These are phyloP conservation scores for Chalaropsis thielavioides DNA, from an alignment of 2,329 filamentous ascomycete genomes.

Conservation along the genomic window DNA sequence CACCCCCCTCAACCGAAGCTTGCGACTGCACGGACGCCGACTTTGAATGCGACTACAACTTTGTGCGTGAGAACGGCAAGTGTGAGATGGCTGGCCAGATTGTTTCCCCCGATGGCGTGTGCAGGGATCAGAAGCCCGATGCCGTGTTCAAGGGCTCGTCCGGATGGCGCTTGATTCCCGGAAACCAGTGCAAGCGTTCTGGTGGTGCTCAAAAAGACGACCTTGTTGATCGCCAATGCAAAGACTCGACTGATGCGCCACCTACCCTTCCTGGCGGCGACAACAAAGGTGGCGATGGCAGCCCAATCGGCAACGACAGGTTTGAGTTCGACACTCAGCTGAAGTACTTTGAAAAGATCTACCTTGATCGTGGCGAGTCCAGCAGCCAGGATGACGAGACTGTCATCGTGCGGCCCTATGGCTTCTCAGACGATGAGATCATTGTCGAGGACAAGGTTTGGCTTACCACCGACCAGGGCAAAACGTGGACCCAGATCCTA, in stretches of 20 bases:
- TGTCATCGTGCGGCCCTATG: slow-evolving; percentile 40
- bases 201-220: slow-evolving; percentile 53
- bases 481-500: slow-evolving; percentile 61
- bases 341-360: slow-evolving; percentile 43
- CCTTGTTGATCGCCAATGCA: slow-evolving; percentile 59
- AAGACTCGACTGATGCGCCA: slow-evolving; percentile 38
- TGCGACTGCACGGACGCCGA: slow-evolving; percentile 75
- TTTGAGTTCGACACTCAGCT: slow-evolving; percentile 48
- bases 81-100: slow-evolving; percentile 54
- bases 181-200: slow-evolving; percentile 53
- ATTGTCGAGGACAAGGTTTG: slow-evolving; percentile 44
- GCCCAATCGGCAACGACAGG: slow-evolving; percentile 45
- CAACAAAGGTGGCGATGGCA: slow-evolving; percentile 33
- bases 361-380: slow-evolving; percentile 62
- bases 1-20: slow-evolving; percentile 50
- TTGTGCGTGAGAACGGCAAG: slow-evolving; percentile 52
- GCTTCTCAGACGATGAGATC: slow-evolving; percentile 21
- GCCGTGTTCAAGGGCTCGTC: slow-evolving; percentile 73
- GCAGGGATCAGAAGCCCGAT: slow-evolving; percentile 47
- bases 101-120: slow-evolving; percentile 54
- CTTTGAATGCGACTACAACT: slow-evolving; percentile 96
- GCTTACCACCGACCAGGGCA: slow-evolving; percentile 75
- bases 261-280: slow-evolving; percentile 23
- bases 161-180: slow-evolving; percentile 83
- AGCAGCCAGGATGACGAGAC: slow-evolving; percentile 58